These are phyloP conservation scores for Nothophaeocryptopus gaeumannii DNA, from an alignment of 2,329 filamentous ascomycete species.

Conservation along the genomic window DNA sequence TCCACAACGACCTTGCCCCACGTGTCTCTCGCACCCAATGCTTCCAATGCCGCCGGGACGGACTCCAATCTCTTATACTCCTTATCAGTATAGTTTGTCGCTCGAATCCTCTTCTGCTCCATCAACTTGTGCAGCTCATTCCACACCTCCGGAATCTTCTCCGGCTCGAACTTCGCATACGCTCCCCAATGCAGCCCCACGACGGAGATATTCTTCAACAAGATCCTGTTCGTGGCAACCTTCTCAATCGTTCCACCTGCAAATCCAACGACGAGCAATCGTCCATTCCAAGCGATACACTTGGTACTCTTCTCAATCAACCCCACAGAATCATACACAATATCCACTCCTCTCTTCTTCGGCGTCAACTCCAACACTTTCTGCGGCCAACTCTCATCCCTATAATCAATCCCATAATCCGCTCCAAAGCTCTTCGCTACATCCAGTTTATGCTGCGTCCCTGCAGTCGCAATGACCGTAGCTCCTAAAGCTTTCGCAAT, in stretches of 20 bases:
- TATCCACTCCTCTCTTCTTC: slow-evolving; percentile 72
- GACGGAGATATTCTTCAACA: slow-evolving; percentile 89
- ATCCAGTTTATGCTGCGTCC: slow-evolving; percentile 73
- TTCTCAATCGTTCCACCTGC: slow-evolving; percentile 85
- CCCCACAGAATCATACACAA: slow-evolving; percentile 93
- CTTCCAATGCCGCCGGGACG: slow-evolving; percentile 71
- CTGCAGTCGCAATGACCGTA: slow-evolving; percentile 88
- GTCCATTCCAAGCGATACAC: slow-evolving; percentile 89
- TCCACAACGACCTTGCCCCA: slow-evolving; percentile 97
- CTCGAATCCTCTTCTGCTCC: slow-evolving; percentile 70
- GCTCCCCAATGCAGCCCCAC: slow-evolving; percentile 91
- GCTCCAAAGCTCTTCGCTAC: slow-evolving; percentile 79
- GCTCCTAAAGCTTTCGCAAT: slow-evolving; percentile 90
- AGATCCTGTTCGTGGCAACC: slow-evolving; percentile 84
- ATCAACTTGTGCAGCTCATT: slow-evolving; percentile 76
- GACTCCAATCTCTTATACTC: slow-evolving; percentile 79
- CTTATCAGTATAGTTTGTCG: slow-evolving; percentile 78
- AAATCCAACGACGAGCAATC: slow-evolving; percentile 85
- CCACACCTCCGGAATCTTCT: slow-evolving; percentile 73
- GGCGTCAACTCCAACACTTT: slow-evolving; percentile 76
- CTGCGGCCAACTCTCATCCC: slow-evolving; percentile 59
- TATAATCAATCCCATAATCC: slow-evolving; percentile 79
- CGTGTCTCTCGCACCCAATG: slow-evolving; percentile 74
- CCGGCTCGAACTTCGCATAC: slow-evolving; percentile 70
- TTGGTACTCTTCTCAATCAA: slow-evolving; percentile 84